These are phyloP conservation scores for Metarhizium robertsii DNA, from an alignment of 2,329 filamentous ascomycete species.

Conservation along the genomic window DNA sequence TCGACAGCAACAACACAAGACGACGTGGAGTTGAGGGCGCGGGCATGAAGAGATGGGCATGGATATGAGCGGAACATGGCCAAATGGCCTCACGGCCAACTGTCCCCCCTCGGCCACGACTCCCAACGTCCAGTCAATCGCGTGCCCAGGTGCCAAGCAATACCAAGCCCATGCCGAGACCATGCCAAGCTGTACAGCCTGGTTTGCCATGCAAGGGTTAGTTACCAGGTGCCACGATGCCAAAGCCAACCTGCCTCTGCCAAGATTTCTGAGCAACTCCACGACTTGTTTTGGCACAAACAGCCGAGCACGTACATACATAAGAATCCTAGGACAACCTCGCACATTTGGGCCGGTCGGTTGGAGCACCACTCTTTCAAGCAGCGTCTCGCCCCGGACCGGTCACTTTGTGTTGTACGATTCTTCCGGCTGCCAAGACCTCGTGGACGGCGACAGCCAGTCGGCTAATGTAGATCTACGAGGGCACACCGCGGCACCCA, in stretches of 20 bases:
- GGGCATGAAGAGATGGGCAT: no score
- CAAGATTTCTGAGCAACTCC: background rate
- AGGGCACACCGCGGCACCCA: background rate
- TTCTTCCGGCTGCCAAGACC: background rate
- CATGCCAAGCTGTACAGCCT: slow-evolving; percentile 2
- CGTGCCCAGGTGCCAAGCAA: background rate
- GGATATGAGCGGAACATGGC: background rate
- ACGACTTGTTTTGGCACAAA: background rate
- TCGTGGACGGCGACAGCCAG: background rate
- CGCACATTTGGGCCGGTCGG: no score
- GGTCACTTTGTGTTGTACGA: background rate
- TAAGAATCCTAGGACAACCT: no score
- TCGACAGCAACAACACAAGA: background rate
- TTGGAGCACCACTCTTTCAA: background rate
- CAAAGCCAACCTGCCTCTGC: background rate
- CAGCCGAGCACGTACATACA: no score
- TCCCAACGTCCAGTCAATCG: no score
- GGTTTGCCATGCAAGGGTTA: background rate
- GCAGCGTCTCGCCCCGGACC: background rate
- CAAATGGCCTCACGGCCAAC: no score
- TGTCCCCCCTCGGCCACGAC: no score
- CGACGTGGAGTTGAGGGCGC: background rate
- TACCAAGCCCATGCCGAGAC: slow-evolving; percentile 6
- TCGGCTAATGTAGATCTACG: background rate
- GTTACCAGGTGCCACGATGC: background rate